Evolutionary conservation across 2,329 filamentous ascomycete species (phyloP).

Genomic region (Tolypocladium capitatum): DNA sequence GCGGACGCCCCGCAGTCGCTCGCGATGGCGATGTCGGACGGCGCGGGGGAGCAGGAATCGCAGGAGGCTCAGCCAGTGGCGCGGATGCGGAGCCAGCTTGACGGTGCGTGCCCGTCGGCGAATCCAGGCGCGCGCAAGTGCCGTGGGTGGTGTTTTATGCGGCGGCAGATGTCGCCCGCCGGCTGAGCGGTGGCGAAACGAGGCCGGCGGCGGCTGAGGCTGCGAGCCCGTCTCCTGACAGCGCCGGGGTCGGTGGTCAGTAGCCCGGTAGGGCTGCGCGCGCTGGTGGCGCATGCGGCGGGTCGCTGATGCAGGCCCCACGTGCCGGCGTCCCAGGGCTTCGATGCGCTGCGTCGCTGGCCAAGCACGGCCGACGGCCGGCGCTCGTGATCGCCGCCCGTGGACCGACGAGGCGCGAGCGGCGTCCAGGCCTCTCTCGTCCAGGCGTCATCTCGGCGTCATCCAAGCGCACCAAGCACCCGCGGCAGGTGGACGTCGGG

Average conservation of each 20-base stretch:
- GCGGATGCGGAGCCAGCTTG: constrained; percentile 32
- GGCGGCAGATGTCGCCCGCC: neutral
- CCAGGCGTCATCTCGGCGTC: too few relatives aligned
- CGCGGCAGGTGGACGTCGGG: too few relatives aligned
- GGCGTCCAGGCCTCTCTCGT: too few relatives aligned
- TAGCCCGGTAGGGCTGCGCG: neutral
- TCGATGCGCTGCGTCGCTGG: neutral
- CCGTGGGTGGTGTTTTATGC: neutral
- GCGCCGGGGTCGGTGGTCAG: neutral
- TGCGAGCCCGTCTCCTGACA: neutral
- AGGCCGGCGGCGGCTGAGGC: neutral
- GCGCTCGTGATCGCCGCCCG: constrained; percentile 2
- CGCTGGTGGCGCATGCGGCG: constrained; percentile 4
- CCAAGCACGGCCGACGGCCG: neutral
- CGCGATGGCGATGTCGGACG: constrained; percentile 47
- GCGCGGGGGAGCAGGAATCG: constrained; percentile 57
- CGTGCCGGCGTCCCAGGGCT: neutral
- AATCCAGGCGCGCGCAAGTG: neutral
- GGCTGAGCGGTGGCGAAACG: neutral
- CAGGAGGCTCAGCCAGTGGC: constrained; percentile 37
- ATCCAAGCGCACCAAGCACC: too few relatives aligned
- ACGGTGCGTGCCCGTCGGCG: neutral
- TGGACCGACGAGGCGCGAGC: neutral
- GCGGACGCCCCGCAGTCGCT: constrained; percentile 55
- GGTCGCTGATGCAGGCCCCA: constrained; percentile 6